phyloP scores from a whole-genome alignment of 2,329 filamentous ascomycete species.

The Diaporthe sp. region DNA sequence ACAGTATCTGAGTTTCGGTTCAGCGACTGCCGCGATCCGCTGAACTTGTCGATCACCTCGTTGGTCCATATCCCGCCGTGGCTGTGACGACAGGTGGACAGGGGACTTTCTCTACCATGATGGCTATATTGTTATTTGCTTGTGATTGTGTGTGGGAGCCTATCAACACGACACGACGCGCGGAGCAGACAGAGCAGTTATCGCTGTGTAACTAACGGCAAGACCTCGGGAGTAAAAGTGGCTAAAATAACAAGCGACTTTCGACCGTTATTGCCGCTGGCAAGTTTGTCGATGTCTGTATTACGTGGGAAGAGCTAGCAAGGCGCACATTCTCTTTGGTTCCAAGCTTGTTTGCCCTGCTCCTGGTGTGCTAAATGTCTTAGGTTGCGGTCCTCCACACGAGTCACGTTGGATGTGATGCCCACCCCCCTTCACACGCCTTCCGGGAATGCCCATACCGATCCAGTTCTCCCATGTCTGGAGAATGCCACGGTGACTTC shows the following conservation, averaged over 20 bases:
- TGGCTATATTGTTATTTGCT: constrained; percentile 1
- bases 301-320: constrained; percentile 34
- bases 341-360: constrained; percentile 40
- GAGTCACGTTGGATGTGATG: constrained; percentile 49
- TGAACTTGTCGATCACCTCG: constrained; percentile 12
- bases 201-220: constrained; percentile 17
- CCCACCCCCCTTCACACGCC: constrained; percentile 42
- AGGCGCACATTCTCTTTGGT: constrained; percentile 28
- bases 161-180: constrained; percentile 27
- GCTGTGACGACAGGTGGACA: constrained; percentile 24
- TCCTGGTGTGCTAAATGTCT: constrained; percentile 52
- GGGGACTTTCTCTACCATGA: constrained; percentile 7
- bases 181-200: constrained; percentile 8
- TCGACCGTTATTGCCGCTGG: constrained; percentile 34
- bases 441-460: constrained; percentile 44
- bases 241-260: constrained; percentile 10
- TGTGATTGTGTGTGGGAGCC: constrained; percentile 22
- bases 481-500: constrained; percentile 38
- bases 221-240: constrained; percentile 21
- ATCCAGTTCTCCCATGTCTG: constrained; percentile 17
- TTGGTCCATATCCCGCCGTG: not conserved
- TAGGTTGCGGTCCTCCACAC: constrained; percentile 43
- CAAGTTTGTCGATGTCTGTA: constrained; percentile 22
- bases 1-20: constrained; percentile 24
- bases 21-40: constrained; percentile 13